These are phyloP conservation scores for Wickerhamiella hasegawae DNA, from an alignment of 805 yeast genomes.

Conservation along the genomic window DNA sequence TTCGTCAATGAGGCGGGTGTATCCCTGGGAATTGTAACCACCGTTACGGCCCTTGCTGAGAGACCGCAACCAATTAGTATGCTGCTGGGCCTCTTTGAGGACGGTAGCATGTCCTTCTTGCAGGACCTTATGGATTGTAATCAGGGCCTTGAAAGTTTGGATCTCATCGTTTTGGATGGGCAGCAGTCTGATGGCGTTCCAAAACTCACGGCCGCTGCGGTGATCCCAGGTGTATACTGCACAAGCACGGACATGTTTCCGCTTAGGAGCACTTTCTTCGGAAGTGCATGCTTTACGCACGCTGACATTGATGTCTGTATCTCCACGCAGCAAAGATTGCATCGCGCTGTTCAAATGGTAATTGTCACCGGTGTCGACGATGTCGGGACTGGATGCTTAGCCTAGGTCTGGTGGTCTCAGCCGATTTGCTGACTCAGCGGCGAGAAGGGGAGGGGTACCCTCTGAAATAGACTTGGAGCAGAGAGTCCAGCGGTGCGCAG, in stretches of 20 bases:
- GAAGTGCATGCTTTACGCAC: constrained; percentile 71
- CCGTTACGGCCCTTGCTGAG: constrained; percentile 30
- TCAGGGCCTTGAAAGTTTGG: constrained; percentile 72
- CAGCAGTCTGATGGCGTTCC: constrained; percentile 64
- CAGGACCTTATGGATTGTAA: constrained; percentile 76
- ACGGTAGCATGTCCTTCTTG: constrained; percentile 95
- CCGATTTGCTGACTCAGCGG: too few species aligned
- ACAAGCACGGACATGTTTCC: constrained; percentile 92
- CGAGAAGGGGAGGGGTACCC: too few species aligned
- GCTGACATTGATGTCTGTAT: constrained; percentile 27
- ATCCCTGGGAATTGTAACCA: constrained; percentile 21
- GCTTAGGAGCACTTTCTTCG: constrained; percentile 85
- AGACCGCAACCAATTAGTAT: constrained; percentile 62
- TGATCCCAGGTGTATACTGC: constrained; percentile 96
- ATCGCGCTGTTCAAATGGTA: too few species aligned
- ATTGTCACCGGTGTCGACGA: too few species aligned
- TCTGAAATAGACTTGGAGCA: too few species aligned
- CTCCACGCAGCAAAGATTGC: constrained; percentile 18
- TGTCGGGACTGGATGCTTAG: too few species aligned
- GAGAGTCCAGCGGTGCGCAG: too few species aligned
- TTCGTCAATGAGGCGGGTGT: constrained; percentile 59
- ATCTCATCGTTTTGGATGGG: constrained; percentile 74
- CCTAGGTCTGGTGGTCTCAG: too few species aligned
- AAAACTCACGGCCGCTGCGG: constrained; percentile 64
- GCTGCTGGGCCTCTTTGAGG: constrained; percentile 62